Base-by-base conservation (phyloP, 129 eudicot genomes). In the Centaurea solstitialis region DNA sequence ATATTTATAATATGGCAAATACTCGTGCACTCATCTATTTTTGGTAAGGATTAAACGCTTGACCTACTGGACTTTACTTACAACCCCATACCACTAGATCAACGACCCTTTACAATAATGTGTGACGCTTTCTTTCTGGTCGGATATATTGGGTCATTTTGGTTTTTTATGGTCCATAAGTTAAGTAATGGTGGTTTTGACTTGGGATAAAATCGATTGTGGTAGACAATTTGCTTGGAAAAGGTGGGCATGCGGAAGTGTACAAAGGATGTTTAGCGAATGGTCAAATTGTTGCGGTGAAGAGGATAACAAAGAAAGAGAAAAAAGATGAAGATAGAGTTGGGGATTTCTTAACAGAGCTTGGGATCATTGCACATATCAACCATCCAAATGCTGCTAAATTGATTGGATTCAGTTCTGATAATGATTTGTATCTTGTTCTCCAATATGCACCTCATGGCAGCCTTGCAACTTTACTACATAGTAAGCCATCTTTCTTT, bases 211-310 rank as follows among this genome's bases (percentile, higher is more conserved):
- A 62, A 62, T 18, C 20, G 68, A 4, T 62, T 61, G 17, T 41
- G 68, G 53, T 76, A 89, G 97, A 86, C 65, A 87, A 86, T 76
- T 66, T 93, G 79, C 69, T 93, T 6, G 97, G 97, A 47, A 87
- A 90, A 86, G 97, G 97, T 12, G 97, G 97, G 67, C 96, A 93
- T 43, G 97, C 93, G 4, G 97, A 93, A 79, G 96, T 93, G 79
- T 93, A 93, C 85, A 88, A 79, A 87, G 97, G 97, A 39, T 47
- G 81, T 61, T 82, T 93, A 75, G 50, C 90, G 10, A 92, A 93
- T 41, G 92, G 93, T 23, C 87, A 82, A 70, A 73, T 93, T 30
- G 93, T 93, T 0, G 97, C 97, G 3, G 93, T 93, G 50, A 93
- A 93, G 82, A 87, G 83, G 75, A 82, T 93, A 7, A 85, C 81